Conservation (phyloP, 1,284 basidiomycete species). For the Puccinia polysora region DNA sequence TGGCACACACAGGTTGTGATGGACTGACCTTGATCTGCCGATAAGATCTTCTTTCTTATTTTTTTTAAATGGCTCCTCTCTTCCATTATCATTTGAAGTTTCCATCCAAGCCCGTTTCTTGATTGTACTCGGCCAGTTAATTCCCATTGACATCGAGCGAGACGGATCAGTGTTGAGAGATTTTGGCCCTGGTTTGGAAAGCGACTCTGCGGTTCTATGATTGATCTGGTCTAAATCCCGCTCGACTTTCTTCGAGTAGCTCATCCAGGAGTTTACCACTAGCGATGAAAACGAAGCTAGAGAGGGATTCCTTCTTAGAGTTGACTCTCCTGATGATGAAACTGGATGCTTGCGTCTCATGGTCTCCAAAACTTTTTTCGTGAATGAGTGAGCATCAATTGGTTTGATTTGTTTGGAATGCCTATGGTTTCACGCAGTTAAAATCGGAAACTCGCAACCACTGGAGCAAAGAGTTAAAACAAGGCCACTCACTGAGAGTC, state of each 20-base stretch:
- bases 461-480: background rate
- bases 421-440: slow-evolving; percentile 1
- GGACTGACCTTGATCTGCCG: slow-evolving; percentile 14
- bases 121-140: slow-evolving; percentile 8
- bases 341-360: background rate
- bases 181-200: too few relatives aligned
- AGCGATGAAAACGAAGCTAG: slow-evolving; percentile 28
- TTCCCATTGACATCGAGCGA: background rate
- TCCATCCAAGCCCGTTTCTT: slow-evolving; percentile 24
- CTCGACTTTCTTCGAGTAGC: too few relatives aligned
- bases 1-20: background rate
- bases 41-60: slow-evolving; percentile 14
- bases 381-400: slow-evolving; percentile 33
- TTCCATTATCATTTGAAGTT: background rate
- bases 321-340: background rate
- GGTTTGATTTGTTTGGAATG: slow-evolving; percentile 35
- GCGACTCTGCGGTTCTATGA: too few relatives aligned
- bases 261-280: slow-evolving; percentile 10
- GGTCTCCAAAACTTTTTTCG: slow-evolving; percentile 18
- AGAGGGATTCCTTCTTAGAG: slow-evolving; percentile 11
- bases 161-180: background rate
- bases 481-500: slow-evolving; percentile 23
- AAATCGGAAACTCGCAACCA: background rate
- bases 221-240: too few relatives aligned
- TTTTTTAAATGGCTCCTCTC: slow-evolving; percentile 22